Conservation (phyloP, 1,139 yeast species). For the Kodamaea sp. region DNA sequence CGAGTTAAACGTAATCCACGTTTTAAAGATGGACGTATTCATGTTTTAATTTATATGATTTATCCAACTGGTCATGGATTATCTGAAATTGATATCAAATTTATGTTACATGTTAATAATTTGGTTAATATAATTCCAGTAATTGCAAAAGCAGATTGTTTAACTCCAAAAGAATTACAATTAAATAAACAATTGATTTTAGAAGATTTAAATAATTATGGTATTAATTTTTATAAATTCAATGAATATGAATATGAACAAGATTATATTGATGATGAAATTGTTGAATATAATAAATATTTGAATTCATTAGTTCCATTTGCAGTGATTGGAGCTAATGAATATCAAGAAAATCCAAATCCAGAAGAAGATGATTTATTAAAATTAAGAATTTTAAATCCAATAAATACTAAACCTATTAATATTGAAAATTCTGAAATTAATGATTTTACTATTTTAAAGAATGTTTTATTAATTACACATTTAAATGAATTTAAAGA, state of each 20-base stretch:
- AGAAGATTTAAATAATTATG: conserved; percentile 40
- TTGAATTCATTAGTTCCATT: conserved; percentile 42
- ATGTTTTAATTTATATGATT: conserved; percentile 44
- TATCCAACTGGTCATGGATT: conserved; percentile 50
- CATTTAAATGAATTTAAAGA: conserved; percentile 75
- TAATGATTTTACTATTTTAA: conserved; percentile 63
- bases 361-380: conserved; percentile 35
- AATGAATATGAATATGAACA: conserved; percentile 49
- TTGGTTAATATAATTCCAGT: conserved; percentile 43
- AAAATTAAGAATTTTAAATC: conserved; percentile 38
- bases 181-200: conserved; percentile 37
- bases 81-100: conserved; percentile 39
- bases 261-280: conserved; percentile 48
- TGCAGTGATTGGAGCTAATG: conserved; percentile 44
- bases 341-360: conserved; percentile 32
- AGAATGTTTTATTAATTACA: conserved; percentile 68
- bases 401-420: conserved; percentile 34
- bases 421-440: conserved; percentile 53
- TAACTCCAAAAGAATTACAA: conserved; percentile 36
- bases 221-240: conserved; percentile 43
- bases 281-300: conserved; percentile 46
- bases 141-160: conserved; percentile 41
- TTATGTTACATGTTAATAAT: conserved; percentile 39
- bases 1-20: conserved; percentile 47
- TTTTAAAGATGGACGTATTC: conserved; percentile 48